These are phyloP conservation scores for Coemansia sp. DNA, from an alignment of 192 early-diverging fungal species.

Conservation along the genomic window DNA sequence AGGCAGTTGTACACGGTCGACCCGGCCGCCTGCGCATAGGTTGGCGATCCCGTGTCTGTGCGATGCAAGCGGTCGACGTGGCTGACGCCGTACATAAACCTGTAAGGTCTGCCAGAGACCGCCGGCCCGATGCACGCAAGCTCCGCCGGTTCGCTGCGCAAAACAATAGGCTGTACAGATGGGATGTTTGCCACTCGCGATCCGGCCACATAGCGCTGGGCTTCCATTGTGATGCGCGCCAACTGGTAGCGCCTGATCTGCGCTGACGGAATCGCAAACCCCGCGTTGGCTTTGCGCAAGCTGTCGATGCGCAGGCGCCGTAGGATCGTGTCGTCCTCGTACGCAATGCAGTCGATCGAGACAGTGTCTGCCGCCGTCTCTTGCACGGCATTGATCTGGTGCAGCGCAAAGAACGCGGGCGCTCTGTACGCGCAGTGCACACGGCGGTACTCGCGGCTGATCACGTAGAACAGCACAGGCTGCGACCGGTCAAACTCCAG, in stretches of 20 bases:
- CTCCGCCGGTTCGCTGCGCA: slow-evolving; percentile 57
- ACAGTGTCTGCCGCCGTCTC: slow-evolving; percentile 65
- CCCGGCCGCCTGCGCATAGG: slow-evolving; percentile 14
- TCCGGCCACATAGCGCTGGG: slow-evolving; percentile 54
- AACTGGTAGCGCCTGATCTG: slow-evolving; percentile 68
- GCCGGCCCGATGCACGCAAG: slow-evolving; percentile 59
- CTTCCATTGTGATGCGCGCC: slow-evolving; percentile 62
- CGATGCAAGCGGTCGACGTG: slow-evolving; percentile 40
- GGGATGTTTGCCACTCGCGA: slow-evolving; percentile 25
- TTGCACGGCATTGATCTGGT: slow-evolving; percentile 74
- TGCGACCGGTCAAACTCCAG: slow-evolving; percentile 63
- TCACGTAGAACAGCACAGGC: slow-evolving; percentile 71
- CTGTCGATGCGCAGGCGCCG: slow-evolving; percentile 61
- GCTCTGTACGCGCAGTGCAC: slow-evolving; percentile 71
- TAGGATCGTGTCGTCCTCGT: slow-evolving; percentile 62
- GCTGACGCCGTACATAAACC: slow-evolving; percentile 56
- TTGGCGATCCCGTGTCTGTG: not conserved
- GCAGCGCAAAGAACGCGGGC: slow-evolving; percentile 64
- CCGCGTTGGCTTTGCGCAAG: slow-evolving; percentile 54
- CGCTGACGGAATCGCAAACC: slow-evolving; percentile 52
- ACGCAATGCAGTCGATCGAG: slow-evolving; percentile 65
- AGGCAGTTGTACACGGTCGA: slow-evolving; percentile 61
- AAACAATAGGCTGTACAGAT: slow-evolving; percentile 33
- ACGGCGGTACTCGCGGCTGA: slow-evolving; percentile 68
- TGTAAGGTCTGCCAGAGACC: slow-evolving; percentile 50